These are phyloP conservation scores for Thelonectria blattea DNA, from an alignment of 2,329 filamentous ascomycete genomes.

Conservation along the genomic window DNA sequence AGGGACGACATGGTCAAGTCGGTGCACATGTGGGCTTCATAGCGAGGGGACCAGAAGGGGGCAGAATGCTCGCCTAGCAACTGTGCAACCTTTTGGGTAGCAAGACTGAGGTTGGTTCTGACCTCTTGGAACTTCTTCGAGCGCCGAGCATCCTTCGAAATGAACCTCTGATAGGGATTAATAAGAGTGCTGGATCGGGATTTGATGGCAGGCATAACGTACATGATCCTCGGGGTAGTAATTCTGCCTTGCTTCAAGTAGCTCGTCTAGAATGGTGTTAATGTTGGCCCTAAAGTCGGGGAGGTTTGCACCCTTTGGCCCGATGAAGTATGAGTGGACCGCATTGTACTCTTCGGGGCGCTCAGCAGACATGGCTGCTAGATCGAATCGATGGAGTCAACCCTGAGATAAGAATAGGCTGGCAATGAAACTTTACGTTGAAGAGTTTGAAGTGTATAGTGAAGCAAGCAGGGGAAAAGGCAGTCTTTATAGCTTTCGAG, in stretches of 20 bases:
- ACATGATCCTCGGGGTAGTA: slow-evolving; percentile 48
- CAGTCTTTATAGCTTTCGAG: not conserved
- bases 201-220: not conserved
- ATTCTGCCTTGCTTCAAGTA: slow-evolving; percentile 41
- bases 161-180: slow-evolving; percentile 39
- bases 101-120: slow-evolving; percentile 43
- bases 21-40: slow-evolving; percentile 54
- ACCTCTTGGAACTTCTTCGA: slow-evolving; percentile 43
- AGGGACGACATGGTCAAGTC: slow-evolving; percentile 51
- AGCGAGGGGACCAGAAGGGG: slow-evolving; percentile 54
- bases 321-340: slow-evolving; percentile 49
- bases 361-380: not conserved
- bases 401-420: not conserved
- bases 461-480: not conserved
- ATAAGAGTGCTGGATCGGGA: rapidly evolving
- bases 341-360: slow-evolving; percentile 30
- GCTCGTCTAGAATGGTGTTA: slow-evolving; percentile 46
- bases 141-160: slow-evolving; percentile 43
- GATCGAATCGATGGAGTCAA: not conserved
- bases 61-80: slow-evolving; percentile 51
- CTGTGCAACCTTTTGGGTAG: slow-evolving; percentile 43
- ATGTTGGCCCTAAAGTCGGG: slow-evolving; percentile 48
- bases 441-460: not conserved
- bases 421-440: not conserved
- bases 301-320: slow-evolving; percentile 51